Percentiles rank a stretch among this genome's conserved stretches.
Evolutionary conservation across 169 alveolate species (phyloP).

Genomic region (Cryptosporidium sp.): DNA sequence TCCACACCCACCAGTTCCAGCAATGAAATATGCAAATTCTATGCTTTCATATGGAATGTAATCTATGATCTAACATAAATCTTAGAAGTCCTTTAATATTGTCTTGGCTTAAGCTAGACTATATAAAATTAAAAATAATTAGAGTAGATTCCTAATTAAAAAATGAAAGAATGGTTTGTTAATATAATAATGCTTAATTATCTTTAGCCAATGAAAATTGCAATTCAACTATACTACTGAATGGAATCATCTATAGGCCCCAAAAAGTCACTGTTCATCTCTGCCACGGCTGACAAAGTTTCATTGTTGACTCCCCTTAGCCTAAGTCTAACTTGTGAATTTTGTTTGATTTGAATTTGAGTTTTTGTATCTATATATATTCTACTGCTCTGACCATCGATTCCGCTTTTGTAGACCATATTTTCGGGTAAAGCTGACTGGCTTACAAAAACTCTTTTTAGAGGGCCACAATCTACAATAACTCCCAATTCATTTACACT

Average conservation of each 20-base stretch:
- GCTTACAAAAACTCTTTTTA: constrained; percentile 89
- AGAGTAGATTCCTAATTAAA: not conserved
- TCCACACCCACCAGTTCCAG: constrained; percentile 94
- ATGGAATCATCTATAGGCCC: constrained; percentile 86
- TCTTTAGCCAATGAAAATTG: not conserved
- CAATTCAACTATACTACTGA: not conserved
- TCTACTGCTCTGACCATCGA: constrained; percentile 46
- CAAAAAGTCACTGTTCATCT: constrained; percentile 89
- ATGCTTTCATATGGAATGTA: constrained; percentile 80
- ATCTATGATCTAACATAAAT: not conserved
- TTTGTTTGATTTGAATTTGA: constrained; percentile 87
- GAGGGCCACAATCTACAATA: constrained; percentile 93
- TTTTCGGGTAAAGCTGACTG: constrained; percentile 89
- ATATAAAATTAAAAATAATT: no score
- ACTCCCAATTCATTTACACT: constrained; percentile 91
- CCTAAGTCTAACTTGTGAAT: constrained; percentile 89
- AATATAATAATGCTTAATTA: not conserved
- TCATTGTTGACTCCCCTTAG: constrained; percentile 91
- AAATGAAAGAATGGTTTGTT: not conserved
- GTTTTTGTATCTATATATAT: constrained; percentile 85
- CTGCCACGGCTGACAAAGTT: constrained; percentile 91
- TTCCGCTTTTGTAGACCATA: constrained; percentile 82
- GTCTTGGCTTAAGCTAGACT: no score
- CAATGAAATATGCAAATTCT: constrained; percentile 94
- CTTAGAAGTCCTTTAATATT: no score